phyloP scores from a whole-genome alignment of 768 basidiomycete genomes.

The Trametes gibbosa region DNA sequence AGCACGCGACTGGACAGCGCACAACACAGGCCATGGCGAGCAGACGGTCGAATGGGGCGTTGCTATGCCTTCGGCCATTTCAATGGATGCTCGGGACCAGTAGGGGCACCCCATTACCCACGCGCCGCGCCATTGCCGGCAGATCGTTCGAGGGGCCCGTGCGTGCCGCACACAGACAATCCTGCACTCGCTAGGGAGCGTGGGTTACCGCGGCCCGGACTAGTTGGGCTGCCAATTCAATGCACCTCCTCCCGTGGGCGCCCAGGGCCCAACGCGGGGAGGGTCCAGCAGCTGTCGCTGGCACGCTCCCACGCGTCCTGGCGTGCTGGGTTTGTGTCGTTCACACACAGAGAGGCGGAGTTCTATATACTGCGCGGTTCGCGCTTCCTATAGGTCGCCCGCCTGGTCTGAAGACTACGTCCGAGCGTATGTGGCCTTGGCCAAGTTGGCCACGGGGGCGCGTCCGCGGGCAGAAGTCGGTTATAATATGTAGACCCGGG shows the following conservation, averaged over 20 bases:
- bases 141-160: neutral
- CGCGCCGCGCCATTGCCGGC: neutral
- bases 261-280: neutral
- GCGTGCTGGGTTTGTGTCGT: neutral
- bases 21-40: neutral
- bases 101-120: no score
- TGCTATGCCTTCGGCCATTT: neutral
- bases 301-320: neutral
- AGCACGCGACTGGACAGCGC: neutral
- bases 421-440: neutral
- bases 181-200: neutral
- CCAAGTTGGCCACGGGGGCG: neutral
- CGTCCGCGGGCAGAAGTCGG: slow-evolving; percentile 4
- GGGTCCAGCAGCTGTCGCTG: neutral
- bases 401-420: slow-evolving; percentile 4
- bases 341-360: slow-evolving; percentile 6
- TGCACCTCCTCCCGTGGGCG: neutral
- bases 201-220: neutral
- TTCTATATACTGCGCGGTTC: slow-evolving; percentile 4
- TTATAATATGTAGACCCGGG: slow-evolving; percentile 2
- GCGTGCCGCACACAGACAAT: neutral
- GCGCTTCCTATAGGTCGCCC: slow-evolving; percentile 9
- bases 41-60: neutral
- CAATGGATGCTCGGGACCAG: neutral
- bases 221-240: neutral